Percentiles rank a stretch among this genome's conserved stretches.
These are phyloP conservation scores for Chrysopogon serrulatus DNA, from an alignment of 176 grass and related monocot genomes.

Conservation along the genomic window DNA sequence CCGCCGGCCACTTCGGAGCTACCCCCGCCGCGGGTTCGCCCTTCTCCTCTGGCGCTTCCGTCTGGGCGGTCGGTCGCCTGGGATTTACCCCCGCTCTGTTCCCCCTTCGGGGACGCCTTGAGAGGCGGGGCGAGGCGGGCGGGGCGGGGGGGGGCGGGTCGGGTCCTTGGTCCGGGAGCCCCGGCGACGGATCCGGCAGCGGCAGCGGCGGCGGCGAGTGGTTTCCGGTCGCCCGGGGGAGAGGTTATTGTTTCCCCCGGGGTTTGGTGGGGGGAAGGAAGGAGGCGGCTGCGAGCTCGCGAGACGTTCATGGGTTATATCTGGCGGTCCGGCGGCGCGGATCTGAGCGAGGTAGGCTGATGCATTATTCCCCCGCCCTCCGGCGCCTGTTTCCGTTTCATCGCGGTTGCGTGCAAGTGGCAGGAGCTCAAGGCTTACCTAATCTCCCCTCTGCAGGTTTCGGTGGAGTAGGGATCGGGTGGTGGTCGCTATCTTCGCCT, in stretches of 20 bases:
- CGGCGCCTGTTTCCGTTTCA: background rate
- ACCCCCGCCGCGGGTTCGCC: too few species aligned
- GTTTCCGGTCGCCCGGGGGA: background rate
- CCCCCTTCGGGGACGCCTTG: background rate
- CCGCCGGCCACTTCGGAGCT: background rate
- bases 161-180: background rate
- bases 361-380: background rate
- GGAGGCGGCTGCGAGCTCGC: background rate
- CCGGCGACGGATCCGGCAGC: background rate
- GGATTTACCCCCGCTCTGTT: background rate
- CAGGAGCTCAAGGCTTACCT: background rate
- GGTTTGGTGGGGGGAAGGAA: background rate
- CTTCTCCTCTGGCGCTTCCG: background rate
- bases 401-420: background rate
- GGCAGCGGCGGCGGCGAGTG: background rate
- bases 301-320: conserved; percentile 43
- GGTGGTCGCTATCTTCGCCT: conserved; percentile 31
- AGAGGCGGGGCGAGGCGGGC: background rate
- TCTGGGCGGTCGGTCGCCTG: background rate
- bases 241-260: background rate
- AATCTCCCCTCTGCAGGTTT: conserved; percentile 23
- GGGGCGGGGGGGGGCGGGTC: too few species aligned
- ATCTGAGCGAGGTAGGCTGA: conserved; percentile 28
- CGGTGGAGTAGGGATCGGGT: background rate
- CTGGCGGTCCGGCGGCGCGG: conserved; percentile 24